A percentile compares a stretch with the other conserved stretches of the same genome.
phyloP scores from a whole-genome alignment of 1,284 basidiomycete species.

The Ceratobasidium sp. region DNA sequence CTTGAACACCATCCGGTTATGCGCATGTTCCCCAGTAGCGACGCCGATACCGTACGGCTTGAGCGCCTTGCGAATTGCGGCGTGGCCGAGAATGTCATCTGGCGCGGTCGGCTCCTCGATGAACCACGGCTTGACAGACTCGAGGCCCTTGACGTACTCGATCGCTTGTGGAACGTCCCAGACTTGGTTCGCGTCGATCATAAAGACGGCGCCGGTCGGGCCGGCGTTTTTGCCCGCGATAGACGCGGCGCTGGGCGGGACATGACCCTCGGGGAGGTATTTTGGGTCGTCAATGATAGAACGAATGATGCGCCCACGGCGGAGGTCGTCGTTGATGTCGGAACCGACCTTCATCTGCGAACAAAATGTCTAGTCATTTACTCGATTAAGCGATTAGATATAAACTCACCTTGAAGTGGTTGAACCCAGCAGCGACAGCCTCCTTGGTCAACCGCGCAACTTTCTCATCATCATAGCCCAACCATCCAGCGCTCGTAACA shows the following conservation, averaged over 20 bases:
- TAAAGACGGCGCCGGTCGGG: constrained; percentile 91
- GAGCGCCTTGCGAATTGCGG: constrained; percentile 78
- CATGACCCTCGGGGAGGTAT: constrained; percentile 68
- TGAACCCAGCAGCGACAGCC: constrained; percentile 88
- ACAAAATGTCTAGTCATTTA: constrained; percentile 28
- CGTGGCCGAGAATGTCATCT: constrained; percentile 88
- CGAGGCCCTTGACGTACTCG: constrained; percentile 87
- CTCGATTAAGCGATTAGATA: not conserved
- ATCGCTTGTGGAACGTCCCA: constrained; percentile 96
- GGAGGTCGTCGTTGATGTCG: constrained; percentile 82
- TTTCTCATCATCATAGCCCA: constrained; percentile 93
- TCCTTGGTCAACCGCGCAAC: constrained; percentile 87
- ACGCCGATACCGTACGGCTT: constrained; percentile 89
- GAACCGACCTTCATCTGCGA: constrained; percentile 90
- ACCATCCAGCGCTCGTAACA: constrained; percentile 94
- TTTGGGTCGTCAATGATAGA: constrained; percentile 94
- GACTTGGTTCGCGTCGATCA: constrained; percentile 97
- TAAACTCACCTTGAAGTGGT: constrained; percentile 81
- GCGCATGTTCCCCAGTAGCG: constrained; percentile 95
- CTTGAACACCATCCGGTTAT: constrained; percentile 98
- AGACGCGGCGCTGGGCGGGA: constrained; percentile 73
- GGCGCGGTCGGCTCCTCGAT: constrained; percentile 96
- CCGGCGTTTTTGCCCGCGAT: constrained; percentile 92
- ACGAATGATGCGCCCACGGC: constrained; percentile 88
- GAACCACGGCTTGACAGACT: constrained; percentile 94